Base-by-base conservation (phyloP, 768 basidiomycete genomes). In the Termitomyces heimii region DNA sequence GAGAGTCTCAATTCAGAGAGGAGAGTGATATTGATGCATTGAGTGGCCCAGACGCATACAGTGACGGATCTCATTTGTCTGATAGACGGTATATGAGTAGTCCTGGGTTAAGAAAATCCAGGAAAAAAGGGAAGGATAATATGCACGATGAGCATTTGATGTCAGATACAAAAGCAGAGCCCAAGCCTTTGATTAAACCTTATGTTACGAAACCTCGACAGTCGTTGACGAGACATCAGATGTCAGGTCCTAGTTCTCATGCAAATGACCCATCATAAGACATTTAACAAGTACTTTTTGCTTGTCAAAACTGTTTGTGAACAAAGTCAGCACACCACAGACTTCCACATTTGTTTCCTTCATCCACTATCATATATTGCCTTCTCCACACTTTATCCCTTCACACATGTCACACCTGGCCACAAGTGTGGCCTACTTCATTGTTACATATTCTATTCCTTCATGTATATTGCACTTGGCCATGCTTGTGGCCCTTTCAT, bases 1-100 rank as follows among this genome's bases (percentile, higher is more conserved):
- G 57, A 73, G 73, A 22, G 84, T 86, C 2, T 83, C 84, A 12
- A n/a, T 87, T 87, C 64, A 72, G 68, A 57, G 61, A 82, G 43
- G 65, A 65, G 39, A 60, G 52, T 29, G 47, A 49, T 48, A 43
- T 60, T 32, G 64, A 63, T 28, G 60, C 58, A 42, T 48, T 46
- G 45, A 64, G 58, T 8, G 51, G 37, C 20, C 49, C 48, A 32
- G 35, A 58, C 7, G 20, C 49, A 26, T 18, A 54, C 7, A 39
- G n/a, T 40, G 37, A 52, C 18, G n/a, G 12, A 39, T 24, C 43
- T 13, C n/a, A 6, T 10, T n/a, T 43, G 44, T 43, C 53, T n/a
- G 26, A 18, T 32, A 35, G 32, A 43, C 37, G 26, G n/a, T n/a
- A 52, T 39, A 28, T 1, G 26, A 39, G 37, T 20, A 13, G 37